Evolutionary conservation across 352 stramenopile genomes (phyloP), one percentile per base, ranked within the genome.

Genomic region (Aphanomyces euteiches): DNA sequence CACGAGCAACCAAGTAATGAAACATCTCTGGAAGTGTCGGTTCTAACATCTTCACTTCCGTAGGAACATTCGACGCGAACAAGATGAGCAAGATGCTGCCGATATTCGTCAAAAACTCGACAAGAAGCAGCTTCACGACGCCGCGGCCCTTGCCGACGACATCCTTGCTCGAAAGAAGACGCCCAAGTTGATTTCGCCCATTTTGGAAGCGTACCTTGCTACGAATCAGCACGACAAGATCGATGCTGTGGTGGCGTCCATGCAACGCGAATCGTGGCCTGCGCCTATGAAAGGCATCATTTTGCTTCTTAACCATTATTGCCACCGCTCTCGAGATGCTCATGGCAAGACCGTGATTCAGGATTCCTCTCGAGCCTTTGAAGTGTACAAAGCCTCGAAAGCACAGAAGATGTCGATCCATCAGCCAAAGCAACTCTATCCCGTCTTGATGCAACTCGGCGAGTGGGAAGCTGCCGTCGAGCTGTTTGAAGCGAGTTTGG

Each of bases 201-300:
- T 90, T 43, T 73, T 87, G 19, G 70, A 71, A 57, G 74, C 79
- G 17, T 90, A 82, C 73, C 81, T 90, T 28, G 48, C 59, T 54
- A 79, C 76, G 13, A 74, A 73, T n/a, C 72, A 89, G 45, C 58
- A 80, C 63, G 79, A 82, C 56, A 90, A 90, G 73, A 69, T 92
- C 3, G 76, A 76, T 36, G 75, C 69, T 41, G 45, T 92, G 15
- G 36, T 92, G 6, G 28, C 3, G 41, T 50, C 17, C 4, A 34
- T 67, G 41, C 41, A 53, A 15, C 40, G 41, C 41, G 15, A 21
- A 5, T 7, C 17, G 15, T 67, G 59, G 59, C 43, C 59, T n/a
- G 13, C 17, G 15, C 39, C 41, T 34, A 21, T 40, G 43, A 41
- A 57, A 3, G 17, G 43, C 5, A 28, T 54, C 19, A 67, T 67